Evolutionary conservation across 805 yeast genomes (phyloP), one percentile per base, ranked within the genome.

Genomic region (Monosporozyma solicola): DNA sequence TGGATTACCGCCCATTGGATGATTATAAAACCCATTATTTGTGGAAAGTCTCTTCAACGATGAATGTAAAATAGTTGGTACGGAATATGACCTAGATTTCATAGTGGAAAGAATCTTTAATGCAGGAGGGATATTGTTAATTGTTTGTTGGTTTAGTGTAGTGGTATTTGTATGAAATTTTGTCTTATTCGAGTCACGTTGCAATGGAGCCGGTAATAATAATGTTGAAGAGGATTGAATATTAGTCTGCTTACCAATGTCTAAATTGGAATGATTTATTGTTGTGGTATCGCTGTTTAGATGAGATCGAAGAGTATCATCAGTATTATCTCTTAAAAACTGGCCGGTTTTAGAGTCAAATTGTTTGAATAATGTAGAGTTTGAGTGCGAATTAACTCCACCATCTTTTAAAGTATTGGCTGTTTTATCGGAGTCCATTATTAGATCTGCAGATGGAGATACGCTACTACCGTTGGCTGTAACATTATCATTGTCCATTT

Each of bases 21-120:
- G 51, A 11, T 43, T 45, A 32, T 41, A 49, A 33, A 10, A 45
- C 4, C 31, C 47, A 47, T 49, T 55, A 44, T 44, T 52, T n/a
- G 63, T 48, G 4, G 66, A 51, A 37, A 62, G 48, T 50, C 62
- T 61, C 48, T 63, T 60, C 16, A 66, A 53, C 3, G 71, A 66
- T 5, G 71, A 67, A 59, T 66, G 71, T 51, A 65, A 52, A 24
- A 66, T 66, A 8, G 67, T 63, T 16, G 71, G 71, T 8, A 67
- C 66, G 10, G 71, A 67, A 51, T 64, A 64, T n/a, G 71, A 67
- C 51, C 71, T 60, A 37, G 58, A 55, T 55, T 60, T 63, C 10
- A 56, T 57, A 50, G 53, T 62, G 20, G 56, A 55, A 31, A 55
- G 37, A 3, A 57, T 31, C 10, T 35, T 41, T 32, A 49, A 24